phyloP scores from a whole-genome alignment of 371 early-diverging fungal species.

The Dichotomocladium elegans region DNA sequence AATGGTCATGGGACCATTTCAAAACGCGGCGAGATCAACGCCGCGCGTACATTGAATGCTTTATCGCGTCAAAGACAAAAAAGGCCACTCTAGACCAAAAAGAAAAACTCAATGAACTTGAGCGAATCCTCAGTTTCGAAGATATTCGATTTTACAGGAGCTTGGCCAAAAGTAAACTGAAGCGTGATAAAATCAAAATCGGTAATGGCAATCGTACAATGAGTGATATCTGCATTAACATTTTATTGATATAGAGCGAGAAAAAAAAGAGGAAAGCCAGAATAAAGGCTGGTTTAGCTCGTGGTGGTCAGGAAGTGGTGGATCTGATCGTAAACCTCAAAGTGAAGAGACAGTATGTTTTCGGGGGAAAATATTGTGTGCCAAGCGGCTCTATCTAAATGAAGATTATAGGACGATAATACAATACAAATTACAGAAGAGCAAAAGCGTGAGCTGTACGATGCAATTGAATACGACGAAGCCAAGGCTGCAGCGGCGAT shows the following conservation, averaged over 20 bases:
- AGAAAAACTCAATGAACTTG: slow-evolving; percentile 50
- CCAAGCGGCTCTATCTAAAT: too few species aligned
- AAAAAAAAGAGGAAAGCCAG: slow-evolving; percentile 29
- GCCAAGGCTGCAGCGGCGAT: slow-evolving; percentile 41
- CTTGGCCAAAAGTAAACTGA: slow-evolving; percentile 57
- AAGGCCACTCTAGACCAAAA: slow-evolving; percentile 36
- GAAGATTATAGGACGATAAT: slow-evolving; percentile 8
- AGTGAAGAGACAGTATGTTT: not conserved
- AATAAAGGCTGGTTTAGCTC: slow-evolving; percentile 53
- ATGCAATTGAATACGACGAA: slow-evolving; percentile 82
- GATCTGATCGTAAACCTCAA: not conserved
- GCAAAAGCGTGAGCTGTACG: slow-evolving; percentile 70
- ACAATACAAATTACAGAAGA: slow-evolving; percentile 43
- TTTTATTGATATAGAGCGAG: slow-evolving; percentile 10
- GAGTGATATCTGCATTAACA: not conserved
- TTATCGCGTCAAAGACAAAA: slow-evolving; percentile 46
- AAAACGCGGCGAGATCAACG: slow-evolving; percentile 69
- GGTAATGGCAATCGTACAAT: too few species aligned
- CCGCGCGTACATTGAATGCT: slow-evolving; percentile 62
- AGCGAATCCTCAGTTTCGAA: slow-evolving; percentile 64
- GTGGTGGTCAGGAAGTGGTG: slow-evolving; percentile 43
- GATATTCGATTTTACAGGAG: slow-evolving; percentile 80
- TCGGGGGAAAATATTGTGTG: too few species aligned
- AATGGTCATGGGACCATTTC: slow-evolving; percentile 76
- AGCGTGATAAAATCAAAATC: slow-evolving; percentile 50